These are phyloP conservation scores for Trichoderma reesei DNA, from an alignment of 495 filamentous ascomycete species.

Conservation along the genomic window DNA sequence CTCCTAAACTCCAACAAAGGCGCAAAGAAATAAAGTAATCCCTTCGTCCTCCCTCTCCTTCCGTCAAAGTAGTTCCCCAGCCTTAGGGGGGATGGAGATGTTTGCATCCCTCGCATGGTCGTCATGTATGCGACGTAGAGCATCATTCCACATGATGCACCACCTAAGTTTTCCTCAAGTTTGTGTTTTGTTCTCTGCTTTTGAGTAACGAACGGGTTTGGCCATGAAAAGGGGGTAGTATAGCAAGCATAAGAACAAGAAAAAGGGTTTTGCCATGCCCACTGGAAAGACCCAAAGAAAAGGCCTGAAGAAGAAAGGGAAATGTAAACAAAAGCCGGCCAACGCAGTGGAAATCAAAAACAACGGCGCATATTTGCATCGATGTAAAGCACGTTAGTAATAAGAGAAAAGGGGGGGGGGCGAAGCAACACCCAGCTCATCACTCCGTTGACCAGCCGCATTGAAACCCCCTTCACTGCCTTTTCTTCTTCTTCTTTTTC, in stretches of 20 bases:
- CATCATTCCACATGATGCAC: too few species aligned
- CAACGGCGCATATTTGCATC: not conserved
- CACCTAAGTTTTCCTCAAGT: not conserved
- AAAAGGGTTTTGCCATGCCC: not conserved
- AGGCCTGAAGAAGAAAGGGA: not conserved
- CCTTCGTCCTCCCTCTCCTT: not conserved
- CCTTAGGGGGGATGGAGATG: too few species aligned
- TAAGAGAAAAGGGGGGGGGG: not conserved
- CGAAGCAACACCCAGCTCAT: not conserved
- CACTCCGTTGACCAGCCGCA: not conserved
- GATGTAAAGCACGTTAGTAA: not conserved
- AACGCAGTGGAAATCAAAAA: not conserved
- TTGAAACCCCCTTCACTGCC: not conserved
- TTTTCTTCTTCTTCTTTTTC: not conserved
- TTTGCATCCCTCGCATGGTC: too few species aligned
- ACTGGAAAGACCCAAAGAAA: not conserved
- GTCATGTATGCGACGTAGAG: too few species aligned
- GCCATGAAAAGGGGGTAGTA: not conserved
- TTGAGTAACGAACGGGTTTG: too few species aligned
- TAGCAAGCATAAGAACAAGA: not conserved
- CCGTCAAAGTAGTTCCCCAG: too few species aligned
- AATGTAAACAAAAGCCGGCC: not conserved
- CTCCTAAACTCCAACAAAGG: conserved; percentile 5
- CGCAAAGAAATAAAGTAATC: not conserved
- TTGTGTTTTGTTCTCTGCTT: too few species aligned